These are phyloP conservation scores for Yamadazyma triangularis DNA, from an alignment of 1,139 yeast species.

Conservation along the genomic window DNA sequence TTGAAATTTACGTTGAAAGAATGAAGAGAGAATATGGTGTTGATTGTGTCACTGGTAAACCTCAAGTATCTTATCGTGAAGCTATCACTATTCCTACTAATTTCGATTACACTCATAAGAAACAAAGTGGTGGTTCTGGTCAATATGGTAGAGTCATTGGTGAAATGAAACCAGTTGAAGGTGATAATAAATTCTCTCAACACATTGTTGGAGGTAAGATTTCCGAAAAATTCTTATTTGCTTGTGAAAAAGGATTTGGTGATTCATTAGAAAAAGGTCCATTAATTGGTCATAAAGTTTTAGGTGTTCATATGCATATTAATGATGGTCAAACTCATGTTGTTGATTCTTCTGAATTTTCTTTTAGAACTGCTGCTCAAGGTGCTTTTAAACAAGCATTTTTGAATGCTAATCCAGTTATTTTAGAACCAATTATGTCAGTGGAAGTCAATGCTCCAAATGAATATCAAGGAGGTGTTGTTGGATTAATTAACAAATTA, in stretches of 20 bases:
- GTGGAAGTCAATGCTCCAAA: constrained; percentile 91
- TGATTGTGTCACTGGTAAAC: constrained; percentile 93
- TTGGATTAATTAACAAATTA: constrained; percentile 86
- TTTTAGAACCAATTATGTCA: constrained; percentile 94
- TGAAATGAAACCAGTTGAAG: constrained; percentile 60
- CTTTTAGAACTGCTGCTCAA: constrained; percentile 89
- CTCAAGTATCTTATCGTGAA: constrained; percentile 97
- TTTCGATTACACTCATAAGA: constrained; percentile 95
- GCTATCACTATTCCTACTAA: constrained; percentile 69
- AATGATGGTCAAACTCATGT: constrained; percentile 98
- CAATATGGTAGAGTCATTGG: constrained; percentile 98
- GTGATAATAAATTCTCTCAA: constrained; percentile 72
- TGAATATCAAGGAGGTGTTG: constrained; percentile 93
- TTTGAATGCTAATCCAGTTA: constrained; percentile 75
- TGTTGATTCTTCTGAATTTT: constrained; percentile 94
- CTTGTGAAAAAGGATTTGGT: constrained; percentile 94
- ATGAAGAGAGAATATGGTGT: constrained; percentile 97
- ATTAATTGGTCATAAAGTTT: constrained; percentile 86
- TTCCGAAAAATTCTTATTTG: constrained; percentile 89
- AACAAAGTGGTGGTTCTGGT: constrained; percentile 99
- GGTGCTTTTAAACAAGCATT: constrained; percentile 94
- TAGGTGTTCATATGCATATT: constrained; percentile 89
- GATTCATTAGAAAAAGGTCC: constrained; percentile 97
- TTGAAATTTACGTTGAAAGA: constrained; percentile 96
- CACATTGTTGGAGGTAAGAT: constrained; percentile 96